Base-by-base conservation (phyloP, 169 alveolate genomes). In the Plasmodium coatneyi region DNA sequence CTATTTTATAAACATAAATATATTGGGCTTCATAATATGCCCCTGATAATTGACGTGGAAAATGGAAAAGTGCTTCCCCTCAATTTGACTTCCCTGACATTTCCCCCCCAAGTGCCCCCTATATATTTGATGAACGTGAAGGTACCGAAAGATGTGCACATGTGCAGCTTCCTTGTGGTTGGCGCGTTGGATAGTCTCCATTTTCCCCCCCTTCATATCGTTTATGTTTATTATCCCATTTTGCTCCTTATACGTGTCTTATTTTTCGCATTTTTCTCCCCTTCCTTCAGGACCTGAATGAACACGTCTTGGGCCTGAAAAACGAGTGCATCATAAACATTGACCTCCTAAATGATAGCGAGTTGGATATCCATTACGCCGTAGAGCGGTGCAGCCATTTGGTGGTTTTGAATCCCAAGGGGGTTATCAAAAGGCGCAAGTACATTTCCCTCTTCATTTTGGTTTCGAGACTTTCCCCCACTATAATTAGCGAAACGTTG, bases 281-380 rank as follows among this genome's bases (percentile, higher is more conserved):
- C 43, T 56, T 32, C 34, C 28, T 36, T 16, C 34, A 91, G 95
- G 87, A 91, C 39, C 82, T 91, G 54, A 80, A 71, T 34, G 71
- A 91, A 46, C 79, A 71, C 54, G 78, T 82, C 39, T 70, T 80
- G 80, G 84, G 60, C 4, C 41, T 91, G 82, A 80, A 91, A 43
- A 91, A 82, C 43, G 95, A 91, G 60, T 91, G 92, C 34, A 80
- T 91, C 74, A 70, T 72, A 91, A 91, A 91, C 83, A 39, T 91
- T 80, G 95, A 91, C 72, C n/a, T 91, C 32, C 52, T 91, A 30
- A 91, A 91, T 71, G 95, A 91, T 71, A 91, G 95, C 82, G 92
- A 80, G 39, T 43, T 91, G 82, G 95, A 91, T 28, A 91, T 91
- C 49, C 82, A 52, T 72, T 91, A 91, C 56, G 84, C 81, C 14